A percentile compares a stretch with the other conserved stretches of the same genome.
Evolutionary conservation across 345 rosid genomes (phyloP).

Genomic region (Rhizophora mangle): DNA sequence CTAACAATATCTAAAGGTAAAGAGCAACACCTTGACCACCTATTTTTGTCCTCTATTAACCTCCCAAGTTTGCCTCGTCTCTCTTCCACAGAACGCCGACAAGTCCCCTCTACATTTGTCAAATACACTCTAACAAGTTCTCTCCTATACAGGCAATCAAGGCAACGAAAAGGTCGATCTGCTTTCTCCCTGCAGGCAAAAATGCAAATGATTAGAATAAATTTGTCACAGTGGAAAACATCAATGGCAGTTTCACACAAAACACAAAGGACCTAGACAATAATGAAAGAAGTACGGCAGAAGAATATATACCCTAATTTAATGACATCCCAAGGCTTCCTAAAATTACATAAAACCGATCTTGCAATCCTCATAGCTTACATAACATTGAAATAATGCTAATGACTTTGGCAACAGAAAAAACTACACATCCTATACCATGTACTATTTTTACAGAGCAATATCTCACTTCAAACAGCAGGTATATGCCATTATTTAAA

Average conservation of each 20-base stretch:
- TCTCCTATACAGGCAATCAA: conserved; percentile 72
- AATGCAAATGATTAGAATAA: background rate
- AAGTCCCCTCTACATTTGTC: conserved; percentile 83
- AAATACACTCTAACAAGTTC: conserved; percentile 91
- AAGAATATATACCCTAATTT: too few species aligned
- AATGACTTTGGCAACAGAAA: too few species aligned
- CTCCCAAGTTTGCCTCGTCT: conserved; percentile 63
- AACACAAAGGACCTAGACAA: background rate
- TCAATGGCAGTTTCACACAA: background rate
- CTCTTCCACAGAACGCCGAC: conserved; percentile 82
- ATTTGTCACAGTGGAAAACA: background rate
- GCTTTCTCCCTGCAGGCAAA: conserved; percentile 62
- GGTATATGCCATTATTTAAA: too few species aligned
- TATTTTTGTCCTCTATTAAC: conserved; percentile 73
- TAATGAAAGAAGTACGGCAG: background rate
- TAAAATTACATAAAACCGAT: too few species aligned
- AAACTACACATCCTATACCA: too few species aligned
- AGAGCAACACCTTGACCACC: conserved; percentile 73
- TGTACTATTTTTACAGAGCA: too few species aligned
- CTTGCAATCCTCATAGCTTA: too few species aligned
- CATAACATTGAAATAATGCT: too few species aligned
- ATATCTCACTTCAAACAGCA: too few species aligned
- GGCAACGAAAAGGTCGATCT: conserved; percentile 94
- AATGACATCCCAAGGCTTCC: too few species aligned
- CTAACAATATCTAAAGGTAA: background rate